These are phyloP conservation scores for Austroboletus sp. DNA, from an alignment of 1,284 basidiomycete species.

Conservation along the genomic window DNA sequence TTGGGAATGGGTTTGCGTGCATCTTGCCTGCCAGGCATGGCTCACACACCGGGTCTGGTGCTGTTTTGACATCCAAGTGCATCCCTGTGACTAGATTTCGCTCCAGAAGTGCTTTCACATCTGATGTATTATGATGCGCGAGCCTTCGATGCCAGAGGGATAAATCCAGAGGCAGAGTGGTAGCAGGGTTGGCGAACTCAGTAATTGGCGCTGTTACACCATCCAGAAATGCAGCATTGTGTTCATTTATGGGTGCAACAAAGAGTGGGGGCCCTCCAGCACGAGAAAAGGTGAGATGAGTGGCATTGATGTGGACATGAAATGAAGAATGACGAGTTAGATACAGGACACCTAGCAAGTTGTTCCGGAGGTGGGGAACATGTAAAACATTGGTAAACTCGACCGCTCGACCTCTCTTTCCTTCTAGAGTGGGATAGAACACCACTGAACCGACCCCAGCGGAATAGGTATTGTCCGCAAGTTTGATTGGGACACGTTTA, in stretches of 20 bases:
- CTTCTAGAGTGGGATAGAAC: background rate
- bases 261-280: background rate
- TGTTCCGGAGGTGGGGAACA: too few species aligned
- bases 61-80: background rate
- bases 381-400: too few species aligned
- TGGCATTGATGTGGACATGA: background rate
- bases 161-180: slow-evolving; percentile 9
- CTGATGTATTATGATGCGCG: too few species aligned
- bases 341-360: background rate
- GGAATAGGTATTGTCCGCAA: background rate
- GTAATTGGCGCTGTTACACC: too few species aligned
- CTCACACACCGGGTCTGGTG: background rate
- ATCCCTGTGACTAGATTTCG: too few species aligned
- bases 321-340: too few species aligned
- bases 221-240: background rate
- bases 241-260: background rate
- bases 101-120: too few species aligned
- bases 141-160: too few species aligned
- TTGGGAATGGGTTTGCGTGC: background rate
- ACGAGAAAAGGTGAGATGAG: background rate
- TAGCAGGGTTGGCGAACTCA: too few species aligned
- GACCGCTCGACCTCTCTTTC: background rate
- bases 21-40: background rate
- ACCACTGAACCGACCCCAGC: background rate
- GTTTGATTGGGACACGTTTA: background rate